These are phyloP conservation scores for Codiaeum variegatum DNA, from an alignment of 441 rosid species.

Conservation along the genomic window DNA sequence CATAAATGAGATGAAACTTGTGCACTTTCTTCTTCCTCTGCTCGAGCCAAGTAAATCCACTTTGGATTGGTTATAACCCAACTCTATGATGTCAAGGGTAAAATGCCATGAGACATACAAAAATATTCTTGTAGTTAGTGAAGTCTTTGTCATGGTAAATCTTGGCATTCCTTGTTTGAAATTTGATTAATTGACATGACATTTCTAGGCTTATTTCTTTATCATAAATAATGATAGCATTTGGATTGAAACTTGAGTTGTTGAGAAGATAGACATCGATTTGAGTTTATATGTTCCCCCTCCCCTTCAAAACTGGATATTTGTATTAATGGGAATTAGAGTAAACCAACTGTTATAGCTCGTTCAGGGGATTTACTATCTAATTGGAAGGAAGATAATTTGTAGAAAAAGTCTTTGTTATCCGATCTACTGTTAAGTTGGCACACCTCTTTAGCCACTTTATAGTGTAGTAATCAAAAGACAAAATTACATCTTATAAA, in stretches of 20 bases:
- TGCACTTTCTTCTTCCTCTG: slow-evolving; percentile 40
- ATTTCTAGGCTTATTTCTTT: slow-evolving; percentile 9
- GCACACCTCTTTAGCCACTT: too few relatives aligned
- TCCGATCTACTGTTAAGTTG: too few relatives aligned
- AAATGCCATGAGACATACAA: slow-evolving; percentile 39
- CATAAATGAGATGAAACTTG: slow-evolving; percentile 29
- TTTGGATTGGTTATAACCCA: slow-evolving; percentile 39
- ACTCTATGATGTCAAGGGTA: slow-evolving; percentile 35
- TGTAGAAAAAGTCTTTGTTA: too few relatives aligned
- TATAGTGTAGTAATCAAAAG: too few relatives aligned
- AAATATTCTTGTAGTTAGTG: slow-evolving; percentile 30
- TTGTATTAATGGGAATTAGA: too few relatives aligned
- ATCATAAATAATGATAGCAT: not conserved
- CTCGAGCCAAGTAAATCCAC: slow-evolving; percentile 47
- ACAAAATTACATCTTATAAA: too few relatives aligned
- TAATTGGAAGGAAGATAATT: too few relatives aligned
- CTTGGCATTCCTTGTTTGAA: slow-evolving; percentile 40
- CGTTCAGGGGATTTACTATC: too few relatives aligned
- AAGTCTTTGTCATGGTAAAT: slow-evolving; percentile 37
- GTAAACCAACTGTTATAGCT: too few relatives aligned
- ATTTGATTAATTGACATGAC: slow-evolving; percentile 30
- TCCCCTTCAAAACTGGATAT: too few relatives aligned
- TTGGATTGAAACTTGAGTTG: not conserved
- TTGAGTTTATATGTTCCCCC: not conserved
- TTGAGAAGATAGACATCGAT: not conserved